Evolutionary conservation across 768 basidiomycete species (phyloP), one percentile per base, ranked within the genome.

Genomic region (Neoboletus brunneissimus): DNA sequence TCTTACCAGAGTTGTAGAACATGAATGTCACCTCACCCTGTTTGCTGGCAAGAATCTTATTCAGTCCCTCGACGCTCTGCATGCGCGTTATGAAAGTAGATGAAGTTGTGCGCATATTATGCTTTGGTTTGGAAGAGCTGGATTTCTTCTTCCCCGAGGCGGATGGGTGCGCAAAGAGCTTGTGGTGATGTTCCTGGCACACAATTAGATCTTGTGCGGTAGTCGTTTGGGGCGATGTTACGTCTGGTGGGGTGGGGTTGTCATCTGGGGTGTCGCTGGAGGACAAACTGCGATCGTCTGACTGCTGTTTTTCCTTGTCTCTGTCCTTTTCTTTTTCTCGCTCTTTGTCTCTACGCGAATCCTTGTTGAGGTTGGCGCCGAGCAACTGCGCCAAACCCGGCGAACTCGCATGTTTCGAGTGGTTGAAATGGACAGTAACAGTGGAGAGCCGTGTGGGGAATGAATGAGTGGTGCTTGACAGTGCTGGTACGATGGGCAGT

Each of bases 71-170:
- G 41, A 81, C 78, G 53, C 82, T 86, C 63, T 96, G 93, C 47
- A 94, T 76, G 31, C 94, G 83, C 3, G 91, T 88, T 60, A 98
- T 89, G 72, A 98, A 98, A 2, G 91, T 91, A 23, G 95, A 96
- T 6, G 88, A 92, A 2, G 93, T 94, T 0, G 92, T 92, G 52
- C 89, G 81, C 61, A 97, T 86, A 64, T 89, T 96, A 62, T 92
- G 91, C 70, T 91, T 95, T n/a, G 94, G 92, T 32, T 90, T 79
- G 10, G 87, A 75, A 23, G 73, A 67, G 9, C 75, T 67, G 58
- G 86, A 84, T 75, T 86, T 88, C 78, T 89, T 90, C 52, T 82
- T 81, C 9, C 72, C 69, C 2, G 67, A 54, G 7, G 71, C 66
- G 41, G 81, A 74, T 13, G 73, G 66, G n/a, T 75, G 77, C 3